Evolutionary conservation across 2,329 filamentous ascomycete species (phyloP).

Genomic region (Fusarium mundagurra): DNA sequence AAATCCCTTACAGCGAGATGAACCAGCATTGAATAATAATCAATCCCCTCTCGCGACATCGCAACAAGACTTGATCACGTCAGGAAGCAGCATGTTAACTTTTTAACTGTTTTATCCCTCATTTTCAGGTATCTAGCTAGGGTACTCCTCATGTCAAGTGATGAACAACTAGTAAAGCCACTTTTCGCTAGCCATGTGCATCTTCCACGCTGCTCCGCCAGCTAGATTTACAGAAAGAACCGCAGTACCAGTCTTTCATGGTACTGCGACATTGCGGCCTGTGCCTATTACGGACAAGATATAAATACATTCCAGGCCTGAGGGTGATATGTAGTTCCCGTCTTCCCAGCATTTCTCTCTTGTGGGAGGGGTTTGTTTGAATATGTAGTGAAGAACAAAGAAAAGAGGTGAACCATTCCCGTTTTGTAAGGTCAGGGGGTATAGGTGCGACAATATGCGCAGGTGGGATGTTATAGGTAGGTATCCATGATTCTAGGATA

Average conservation of each 20-base stretch:
- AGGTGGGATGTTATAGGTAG: conserved; percentile 18
- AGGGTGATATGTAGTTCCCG: conserved; percentile 38
- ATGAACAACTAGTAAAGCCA: conserved; percentile 41
- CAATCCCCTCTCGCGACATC: background rate
- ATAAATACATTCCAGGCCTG: conserved; percentile 32
- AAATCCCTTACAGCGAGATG: too few species aligned
- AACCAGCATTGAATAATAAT: background rate
- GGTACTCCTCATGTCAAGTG: conserved; percentile 21
- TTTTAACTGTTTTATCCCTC: conserved; percentile 45
- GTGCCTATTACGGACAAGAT: conserved; percentile 22
- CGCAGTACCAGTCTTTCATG: conserved; percentile 38
- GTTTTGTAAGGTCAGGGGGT: conserved; percentile 34
- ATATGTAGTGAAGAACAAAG: conserved; percentile 41
- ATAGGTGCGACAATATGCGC: conserved; percentile 44
- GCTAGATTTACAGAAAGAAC: conserved; percentile 44
- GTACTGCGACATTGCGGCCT: conserved; percentile 36
- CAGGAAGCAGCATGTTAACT: conserved; percentile 30
- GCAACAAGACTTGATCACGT: background rate
- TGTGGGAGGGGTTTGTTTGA: conserved; percentile 27
- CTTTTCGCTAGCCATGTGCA: conserved; percentile 28
- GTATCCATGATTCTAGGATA: conserved; percentile 39
- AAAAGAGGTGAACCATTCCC: conserved; percentile 27
- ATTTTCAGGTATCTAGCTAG: conserved; percentile 42
- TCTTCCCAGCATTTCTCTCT: conserved; percentile 23
- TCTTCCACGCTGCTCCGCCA: conserved; percentile 24